Base-by-base conservation (phyloP, 2,329 filamentous ascomycete genomes). In the Xylaria arbuscula region DNA sequence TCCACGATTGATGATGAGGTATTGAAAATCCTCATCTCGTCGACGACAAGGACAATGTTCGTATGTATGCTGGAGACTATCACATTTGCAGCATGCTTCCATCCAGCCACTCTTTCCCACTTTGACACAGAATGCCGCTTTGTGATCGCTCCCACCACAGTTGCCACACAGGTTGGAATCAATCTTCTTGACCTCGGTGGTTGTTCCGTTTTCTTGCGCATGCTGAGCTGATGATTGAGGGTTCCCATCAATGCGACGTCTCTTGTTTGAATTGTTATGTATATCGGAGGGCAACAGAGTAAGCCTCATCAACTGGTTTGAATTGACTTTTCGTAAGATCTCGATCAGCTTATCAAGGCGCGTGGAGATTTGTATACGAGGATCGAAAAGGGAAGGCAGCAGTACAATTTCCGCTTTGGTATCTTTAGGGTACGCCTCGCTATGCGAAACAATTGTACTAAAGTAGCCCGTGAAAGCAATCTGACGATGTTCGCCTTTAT, bases 41-140 rank as follows among this genome's bases (percentile, higher is more conserved):
- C 10, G 32, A 11, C 63, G 63, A 13, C 1, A 34, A 19, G 63
- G 63, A 24, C 63, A 66, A 17, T 48, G 1, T 7, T 66, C 56
- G 38, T 61, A 61, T 8, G 57, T 55, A 48, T 66, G 63, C 17
- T 61, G 13, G 5, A 13, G 28, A 19, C 55, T 66, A n/a, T 66
- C 56, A n/a, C 56, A 66, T 48, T 66, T 66, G 22, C 47, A 54
- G 32, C 56, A 61, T 10, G 56, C 56, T 60, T 66, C 63, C 63
- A 66, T 66, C 63, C 63, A 66, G 40, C 63, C 63, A 60, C 56
- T 60, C 32, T n/a, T 6, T 17, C 56, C 48, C 2, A 38, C 8
- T 48, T 60, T 36, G 17, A 15, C 24, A 15, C 63, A 65, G 36
- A 65, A 8, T 1, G 63, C 63, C 22, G 63, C 63, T 10, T 48